Evolutionary conservation across 192 early-diverging fungal species (phyloP).

Genomic region (Pecoramyces ruminantium): DNA sequence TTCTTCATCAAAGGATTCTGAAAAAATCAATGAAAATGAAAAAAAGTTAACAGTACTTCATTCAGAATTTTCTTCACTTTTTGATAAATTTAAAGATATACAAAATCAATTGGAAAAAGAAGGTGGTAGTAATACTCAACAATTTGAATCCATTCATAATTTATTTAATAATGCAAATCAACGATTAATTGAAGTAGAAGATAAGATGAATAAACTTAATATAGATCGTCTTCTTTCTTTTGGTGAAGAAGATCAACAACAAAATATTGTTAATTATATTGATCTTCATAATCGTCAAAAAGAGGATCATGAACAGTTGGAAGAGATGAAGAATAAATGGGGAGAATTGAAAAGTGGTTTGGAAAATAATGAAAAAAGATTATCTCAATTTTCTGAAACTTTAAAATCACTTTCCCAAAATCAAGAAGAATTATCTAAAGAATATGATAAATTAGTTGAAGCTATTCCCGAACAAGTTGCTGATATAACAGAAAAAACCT

Average conservation of each 20-base stretch:
- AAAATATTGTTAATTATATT: not conserved
- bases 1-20: not conserved
- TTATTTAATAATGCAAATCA: not conserved
- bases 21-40: not conserved
- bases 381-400: not conserved
- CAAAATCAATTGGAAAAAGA: not conserved
- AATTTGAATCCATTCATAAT: not conserved
- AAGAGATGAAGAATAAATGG: not conserved
- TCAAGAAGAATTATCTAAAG: not conserved
- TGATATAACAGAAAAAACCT: not conserved
- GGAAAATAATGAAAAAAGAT: not conserved
- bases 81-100: not conserved
- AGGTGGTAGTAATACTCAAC: not conserved
- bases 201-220: not conserved
- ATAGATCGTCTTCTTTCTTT: not conserved
- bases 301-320: not conserved
- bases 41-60: not conserved
- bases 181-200: not conserved
- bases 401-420: not conserved
- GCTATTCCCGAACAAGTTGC: not conserved
- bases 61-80: not conserved
- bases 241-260: not conserved
- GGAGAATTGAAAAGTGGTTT: not conserved
- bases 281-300: not conserved
- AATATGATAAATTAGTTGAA: not conserved